Percentiles rank a stretch among this genome's conserved stretches.
phyloP scores from a whole-genome alignment of 768 basidiomycete genomes.

The Leccinum imitatum region DNA sequence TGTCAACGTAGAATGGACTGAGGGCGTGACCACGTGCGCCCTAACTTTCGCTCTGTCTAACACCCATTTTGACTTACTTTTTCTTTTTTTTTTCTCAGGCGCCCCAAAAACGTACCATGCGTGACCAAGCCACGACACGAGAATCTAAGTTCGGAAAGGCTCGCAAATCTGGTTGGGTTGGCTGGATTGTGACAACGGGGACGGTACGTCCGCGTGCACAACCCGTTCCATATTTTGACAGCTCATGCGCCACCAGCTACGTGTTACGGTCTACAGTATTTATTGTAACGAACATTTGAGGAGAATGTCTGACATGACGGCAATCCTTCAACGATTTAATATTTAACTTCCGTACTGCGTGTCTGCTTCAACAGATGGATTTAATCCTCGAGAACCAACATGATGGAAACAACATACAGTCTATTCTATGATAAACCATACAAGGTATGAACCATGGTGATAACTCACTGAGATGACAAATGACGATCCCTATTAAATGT shows the following conservation, averaged over 20 bases:
- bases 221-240: neutral
- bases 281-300: neutral
- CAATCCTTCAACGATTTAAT: neutral
- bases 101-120: conserved; percentile 14
- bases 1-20: conserved; percentile 19
- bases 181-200: conserved; percentile 4
- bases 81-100: conserved; percentile 3
- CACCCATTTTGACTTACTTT: neutral
- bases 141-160: conserved; percentile 9
- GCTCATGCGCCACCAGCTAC: neutral
- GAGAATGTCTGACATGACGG: neutral
- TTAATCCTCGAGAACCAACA: too few relatives aligned
- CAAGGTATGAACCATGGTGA: too few relatives aligned
- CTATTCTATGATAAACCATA: too few relatives aligned
- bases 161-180: conserved; percentile 12
- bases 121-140: conserved; percentile 9
- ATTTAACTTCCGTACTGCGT: too few relatives aligned
- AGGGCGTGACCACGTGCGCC: conserved; percentile 23
- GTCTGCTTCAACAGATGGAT: too few relatives aligned
- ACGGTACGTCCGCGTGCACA: neutral
- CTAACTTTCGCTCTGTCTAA: neutral
- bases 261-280: neutral
- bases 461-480: too few relatives aligned
- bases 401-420: too few relatives aligned
- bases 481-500: too few relatives aligned